phyloP scores from a whole-genome alignment of 2,329 filamentous ascomycete genomes.

The Aspergillus ochraceoroseus region DNA sequence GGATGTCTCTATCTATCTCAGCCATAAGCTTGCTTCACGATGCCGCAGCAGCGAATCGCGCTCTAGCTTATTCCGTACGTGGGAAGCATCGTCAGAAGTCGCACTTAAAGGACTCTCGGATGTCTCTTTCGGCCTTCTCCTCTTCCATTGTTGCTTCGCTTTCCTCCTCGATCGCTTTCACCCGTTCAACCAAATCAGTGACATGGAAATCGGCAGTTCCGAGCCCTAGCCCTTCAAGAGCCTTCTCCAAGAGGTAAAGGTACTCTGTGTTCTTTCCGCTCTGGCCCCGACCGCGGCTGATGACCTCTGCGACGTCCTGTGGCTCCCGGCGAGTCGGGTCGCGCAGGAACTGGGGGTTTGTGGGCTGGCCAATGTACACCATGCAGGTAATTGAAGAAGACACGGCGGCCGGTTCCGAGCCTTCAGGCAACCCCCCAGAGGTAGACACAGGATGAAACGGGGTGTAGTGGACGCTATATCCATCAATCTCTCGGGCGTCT shows the following conservation, averaged over 20 bases:
- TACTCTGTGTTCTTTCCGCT: constrained; percentile 91
- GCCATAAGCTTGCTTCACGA: too few species aligned
- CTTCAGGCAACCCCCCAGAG: too few species aligned
- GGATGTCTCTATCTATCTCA: too few species aligned
- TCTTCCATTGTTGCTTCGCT: constrained; percentile 30
- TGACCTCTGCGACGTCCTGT: constrained; percentile 71
- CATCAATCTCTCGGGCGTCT: constrained; percentile 95
- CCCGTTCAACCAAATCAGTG: constrained; percentile 69
- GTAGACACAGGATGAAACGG: constrained; percentile 61
- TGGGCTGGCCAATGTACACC: constrained; percentile 90
- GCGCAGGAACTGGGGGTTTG: constrained; percentile 80
- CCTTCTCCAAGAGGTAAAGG: constrained; percentile 70
- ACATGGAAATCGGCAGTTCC: constrained; percentile 82
- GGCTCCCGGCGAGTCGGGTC: constrained; percentile 60
- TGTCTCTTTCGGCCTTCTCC: constrained; percentile 28
- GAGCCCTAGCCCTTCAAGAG: constrained; percentile 65
- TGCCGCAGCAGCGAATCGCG: too few species aligned
- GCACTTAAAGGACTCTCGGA: constrained; percentile 26
- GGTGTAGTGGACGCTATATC: constrained; percentile 89
- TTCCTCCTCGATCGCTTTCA: constrained; percentile 57
- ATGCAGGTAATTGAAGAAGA: constrained; percentile 52
- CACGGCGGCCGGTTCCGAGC: constrained; percentile 5
- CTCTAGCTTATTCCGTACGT: too few species aligned
- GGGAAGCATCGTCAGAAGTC: constrained; percentile 10
- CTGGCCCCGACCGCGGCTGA: constrained; percentile 68